Evolutionary conservation across 257 asterid species (phyloP), one percentile per base, ranked within the genome.

Genomic region (Galeopsis tetrahit): DNA sequence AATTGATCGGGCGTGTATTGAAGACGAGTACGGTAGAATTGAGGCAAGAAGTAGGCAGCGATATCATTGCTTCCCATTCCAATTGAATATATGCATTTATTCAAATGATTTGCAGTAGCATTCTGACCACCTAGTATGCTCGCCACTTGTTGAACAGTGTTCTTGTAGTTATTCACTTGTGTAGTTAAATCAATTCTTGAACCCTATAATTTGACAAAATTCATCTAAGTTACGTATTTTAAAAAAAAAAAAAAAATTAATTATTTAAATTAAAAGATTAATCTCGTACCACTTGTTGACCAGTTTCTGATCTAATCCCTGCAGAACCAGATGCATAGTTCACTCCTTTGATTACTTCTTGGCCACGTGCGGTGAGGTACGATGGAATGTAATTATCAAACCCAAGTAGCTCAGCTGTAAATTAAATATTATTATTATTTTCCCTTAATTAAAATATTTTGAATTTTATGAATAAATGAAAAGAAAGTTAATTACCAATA

Each of bases 271-370:
- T 21, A 34, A 13, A 9, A 6, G 3, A 40, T 1, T 0, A 21
- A 21, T 21, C 28, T 21, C 28, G 1, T 79, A 91, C 97, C 95
- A 91, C 60, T 81, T 91, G 97, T 53, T 35, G 88, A 58, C 97
- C 97, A 7, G 97, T 91, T 86, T 91, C 97, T 1, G 76, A 56
- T 77, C 97, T 79, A 14, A 91, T 89, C 33, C 97, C 97, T 2
- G 96, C 97, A 2, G 96, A 96, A 2, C 93, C 97, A 1, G 97
- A 90, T 3, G 97, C 97, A 67, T 85, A 89, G 81, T 91, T 91
- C 34, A 91, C 89, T 67, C 97, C 97, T 64, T 60, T 65, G 10
- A 89, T 89, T 75, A 91, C 80, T 38, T 85, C 72, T 56, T 57
- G 86, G 65, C 91, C 95, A 1, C 87, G 72, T 4, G 91, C 95